Base-by-base conservation (phyloP, 1,284 basidiomycete species). In the Pascua guehoae region DNA sequence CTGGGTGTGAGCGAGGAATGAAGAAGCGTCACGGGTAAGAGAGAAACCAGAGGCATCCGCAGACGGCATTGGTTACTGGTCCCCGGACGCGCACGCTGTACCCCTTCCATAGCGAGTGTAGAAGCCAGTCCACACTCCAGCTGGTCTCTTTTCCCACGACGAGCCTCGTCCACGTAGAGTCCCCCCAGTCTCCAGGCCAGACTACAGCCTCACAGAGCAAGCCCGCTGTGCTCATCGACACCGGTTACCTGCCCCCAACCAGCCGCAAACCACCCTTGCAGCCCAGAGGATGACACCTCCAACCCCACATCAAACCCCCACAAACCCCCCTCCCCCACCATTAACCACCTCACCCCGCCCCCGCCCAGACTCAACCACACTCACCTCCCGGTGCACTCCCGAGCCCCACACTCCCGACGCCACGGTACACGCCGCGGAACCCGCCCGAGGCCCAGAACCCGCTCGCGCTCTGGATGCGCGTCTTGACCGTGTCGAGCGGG, bases 401-500 rank as follows among this genome's bases (percentile, higher is more conserved):
- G 10, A 97, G 86, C 0, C 93, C 87, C 1, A 98, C 94, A 73
- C 92, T 96, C 16, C 94, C 94, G 7, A 99, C 81, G 12, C 96
- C 95, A 65, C 89, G 88, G 78, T 99, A 99, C 12, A 98, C 85
- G 8, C 93, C 93, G 47, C 79, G 84, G 76, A 99, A 91, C 0
- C 94, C 95, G 9, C 96, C 95, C 1, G 91, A 86, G 24, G 81
- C 80, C 56, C 85, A 76, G 75, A 98, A 98, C 2, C 95, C 95
- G 70, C 90, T 86, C 1, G 86, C 77, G 4, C 92, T 88, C 72
- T 98, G 95, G 53, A 97, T 79, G 40, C 95, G 86, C 14, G 95
- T 98, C 79, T 98, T 98, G 72, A 98, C 79, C 1, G 95, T 97
- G 79, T 98, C 95, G 60, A 98, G 87, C 0, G 95, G 95, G 76